Base-by-base conservation (phyloP, 2,329 filamentous ascomycete species). In the Clathrospora elynae region DNA sequence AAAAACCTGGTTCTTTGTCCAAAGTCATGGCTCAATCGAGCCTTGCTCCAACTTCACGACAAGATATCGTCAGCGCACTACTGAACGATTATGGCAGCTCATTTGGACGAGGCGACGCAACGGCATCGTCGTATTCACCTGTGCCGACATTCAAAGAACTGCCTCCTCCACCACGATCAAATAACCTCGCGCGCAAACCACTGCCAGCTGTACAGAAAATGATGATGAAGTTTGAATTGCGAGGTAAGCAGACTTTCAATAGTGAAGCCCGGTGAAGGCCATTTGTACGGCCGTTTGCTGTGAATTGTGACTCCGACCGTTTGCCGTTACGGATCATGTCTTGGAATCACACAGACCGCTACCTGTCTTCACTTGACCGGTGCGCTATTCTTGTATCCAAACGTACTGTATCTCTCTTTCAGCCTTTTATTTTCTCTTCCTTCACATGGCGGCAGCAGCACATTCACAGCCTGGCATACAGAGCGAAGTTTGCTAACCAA, bases 61-160 rank as follows among this genome's bases (percentile, higher is more conserved):
- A 70, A 41, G 68, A 71, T 42, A 53, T 71, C 18, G 57, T 71
- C 51, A 70, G 66, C 59, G 62, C 64, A 40, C 53, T 71, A 28
- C 51, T 71, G 29, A 66, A 66, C 45, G 67, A 64, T n/a, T 71
- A 71, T 51, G 64, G 62, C 14, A 65, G 50, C 32, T 62, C 58
- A 3, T 67, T 67, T 37, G 55, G 46, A n/a, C 51, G 42, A 14
- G 55, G 46, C 36, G 54, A 60, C 24, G 47, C 46, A 17, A 63
- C 57, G 22, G 49, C 59, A 8, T 64, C 56, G 28, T 25, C 36
- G 6, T 46, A 49, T 36, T 62, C 63, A 18, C 56, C 61, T 11
- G 48, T 55, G 34, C 51, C 57, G n/a, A 40, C 58, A 10, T 39
- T 59, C 19, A 67, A 67, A 22, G 64, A 68, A 12, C 61, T 68